A percentile compares a stretch with the other conserved stretches of the same genome.
phyloP scores from a whole-genome alignment of 1,139 yeast species.

The Geotrichum candidum region DNA sequence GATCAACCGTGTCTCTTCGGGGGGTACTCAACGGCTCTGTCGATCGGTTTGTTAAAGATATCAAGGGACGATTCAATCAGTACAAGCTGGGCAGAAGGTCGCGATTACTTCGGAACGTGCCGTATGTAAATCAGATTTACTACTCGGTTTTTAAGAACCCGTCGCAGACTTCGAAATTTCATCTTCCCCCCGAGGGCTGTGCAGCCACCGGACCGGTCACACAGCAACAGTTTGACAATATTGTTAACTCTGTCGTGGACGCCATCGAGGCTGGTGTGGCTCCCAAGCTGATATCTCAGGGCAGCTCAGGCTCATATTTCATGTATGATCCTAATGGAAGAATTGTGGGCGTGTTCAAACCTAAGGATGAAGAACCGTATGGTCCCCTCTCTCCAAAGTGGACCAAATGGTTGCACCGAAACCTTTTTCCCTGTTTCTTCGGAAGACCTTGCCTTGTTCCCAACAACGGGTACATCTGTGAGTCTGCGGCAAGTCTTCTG shows the following conservation, averaged over 20 bases:
- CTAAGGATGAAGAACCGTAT: slow-evolving; percentile 77
- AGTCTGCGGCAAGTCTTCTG: slow-evolving; percentile 62
- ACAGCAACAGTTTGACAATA: slow-evolving; percentile 34
- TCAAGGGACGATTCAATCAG: slow-evolving; percentile 7
- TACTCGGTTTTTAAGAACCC: slow-evolving; percentile 49
- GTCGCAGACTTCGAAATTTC: slow-evolving; percentile 18
- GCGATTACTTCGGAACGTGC: background rate
- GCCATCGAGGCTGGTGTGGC: slow-evolving; percentile 41
- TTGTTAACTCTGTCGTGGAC: slow-evolving; percentile 39
- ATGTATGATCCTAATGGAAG: slow-evolving; percentile 38
- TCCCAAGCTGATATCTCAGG: slow-evolving; percentile 55
- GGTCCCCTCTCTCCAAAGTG: slow-evolving; percentile 75
- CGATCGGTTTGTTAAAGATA: slow-evolving; percentile 14
- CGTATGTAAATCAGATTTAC: slow-evolving; percentile 36
- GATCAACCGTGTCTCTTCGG: slow-evolving; percentile 11
- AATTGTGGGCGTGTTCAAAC: slow-evolving; percentile 61
- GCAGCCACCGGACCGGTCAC: slow-evolving; percentile 33
- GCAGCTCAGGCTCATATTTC: slow-evolving; percentile 71
- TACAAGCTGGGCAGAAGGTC: slow-evolving; percentile 6
- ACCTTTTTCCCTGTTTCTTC: slow-evolving; percentile 70
- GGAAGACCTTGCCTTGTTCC: slow-evolving; percentile 71
- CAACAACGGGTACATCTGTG: slow-evolving; percentile 66
- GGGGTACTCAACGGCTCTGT: slow-evolving; percentile 12
- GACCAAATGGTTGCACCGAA: slow-evolving; percentile 75
- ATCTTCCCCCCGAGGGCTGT: slow-evolving; percentile 33